Percentiles rank a stretch among this genome's conserved stretches.
Conservation (phyloP, 306 rosid genomes). For the Mucuna pruriens region DNA sequence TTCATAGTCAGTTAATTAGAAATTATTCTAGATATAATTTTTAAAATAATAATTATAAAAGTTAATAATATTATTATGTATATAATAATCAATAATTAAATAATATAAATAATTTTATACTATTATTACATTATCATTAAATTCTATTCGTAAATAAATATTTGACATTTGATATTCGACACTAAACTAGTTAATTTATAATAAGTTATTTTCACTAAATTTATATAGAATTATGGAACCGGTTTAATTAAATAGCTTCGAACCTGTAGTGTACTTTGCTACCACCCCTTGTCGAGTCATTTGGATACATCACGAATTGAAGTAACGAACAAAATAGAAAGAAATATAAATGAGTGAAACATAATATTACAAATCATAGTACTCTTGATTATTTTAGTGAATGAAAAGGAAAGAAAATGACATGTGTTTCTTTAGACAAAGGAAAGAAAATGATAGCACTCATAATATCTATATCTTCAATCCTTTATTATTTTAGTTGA, state of each 20-base stretch:
- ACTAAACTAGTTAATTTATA: background rate
- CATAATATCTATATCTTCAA: background rate
- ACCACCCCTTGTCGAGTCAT: background rate
- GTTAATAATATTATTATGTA: background rate
- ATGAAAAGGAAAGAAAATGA: background rate
- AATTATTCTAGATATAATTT: background rate
- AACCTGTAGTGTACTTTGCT: background rate
- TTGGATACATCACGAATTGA: background rate
- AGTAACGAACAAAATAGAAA: background rate
- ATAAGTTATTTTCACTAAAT: background rate
- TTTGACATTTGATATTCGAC: background rate
- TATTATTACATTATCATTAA: background rate
- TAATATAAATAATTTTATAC: background rate
- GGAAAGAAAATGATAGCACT: background rate
- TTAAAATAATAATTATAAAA: background rate
- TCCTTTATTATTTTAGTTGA: background rate
- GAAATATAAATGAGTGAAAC: background rate
- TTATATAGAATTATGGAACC: background rate
- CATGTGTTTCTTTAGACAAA: background rate
- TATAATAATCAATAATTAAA: background rate
- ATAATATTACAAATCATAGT: background rate
- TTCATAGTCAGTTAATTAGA: background rate
- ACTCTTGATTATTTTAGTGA: background rate
- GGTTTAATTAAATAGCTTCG: background rate
- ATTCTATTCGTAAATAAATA: background rate